Conservation (phyloP, 176 grass and related monocot genomes). For the Thinopyrum elongatum region DNA sequence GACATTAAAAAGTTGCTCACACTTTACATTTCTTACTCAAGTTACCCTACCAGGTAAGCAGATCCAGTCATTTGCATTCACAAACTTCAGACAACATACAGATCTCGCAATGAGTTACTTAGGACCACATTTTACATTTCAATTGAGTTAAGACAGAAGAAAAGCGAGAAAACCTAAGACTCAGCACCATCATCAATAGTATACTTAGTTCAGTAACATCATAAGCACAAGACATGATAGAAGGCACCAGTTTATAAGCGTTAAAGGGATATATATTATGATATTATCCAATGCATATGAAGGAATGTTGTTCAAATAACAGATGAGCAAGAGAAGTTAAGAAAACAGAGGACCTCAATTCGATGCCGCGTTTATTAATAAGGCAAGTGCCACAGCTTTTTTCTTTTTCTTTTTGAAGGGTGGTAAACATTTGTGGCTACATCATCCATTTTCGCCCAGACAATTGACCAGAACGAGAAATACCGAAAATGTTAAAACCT, state of each 20-base stretch:
- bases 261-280: not conserved
- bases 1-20: constrained; percentile 3
- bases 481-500: constrained; percentile 4
- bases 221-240: not conserved
- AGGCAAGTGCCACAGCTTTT: not conserved
- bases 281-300: not conserved
- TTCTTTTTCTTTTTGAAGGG: not conserved
- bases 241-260: not conserved
- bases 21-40: not conserved
- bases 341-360: not conserved
- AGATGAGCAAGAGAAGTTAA: not conserved
- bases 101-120: not conserved
- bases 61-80: not conserved
- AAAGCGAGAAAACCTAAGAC: not conserved
- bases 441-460: not conserved
- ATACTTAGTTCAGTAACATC: not conserved
- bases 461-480: constrained; percentile 6
- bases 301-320: not conserved
- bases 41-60: not conserved
- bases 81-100: not conserved
- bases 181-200: not conserved
- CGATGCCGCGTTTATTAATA: not conserved
- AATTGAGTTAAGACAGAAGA: not conserved
- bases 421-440: not conserved
- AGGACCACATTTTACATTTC: not conserved